A percentile compares a stretch with the other conserved stretches of the same genome.
phyloP scores from a whole-genome alignment of 2,329 filamentous ascomycete genomes.

The Aspergillus ochraceoroseus region DNA sequence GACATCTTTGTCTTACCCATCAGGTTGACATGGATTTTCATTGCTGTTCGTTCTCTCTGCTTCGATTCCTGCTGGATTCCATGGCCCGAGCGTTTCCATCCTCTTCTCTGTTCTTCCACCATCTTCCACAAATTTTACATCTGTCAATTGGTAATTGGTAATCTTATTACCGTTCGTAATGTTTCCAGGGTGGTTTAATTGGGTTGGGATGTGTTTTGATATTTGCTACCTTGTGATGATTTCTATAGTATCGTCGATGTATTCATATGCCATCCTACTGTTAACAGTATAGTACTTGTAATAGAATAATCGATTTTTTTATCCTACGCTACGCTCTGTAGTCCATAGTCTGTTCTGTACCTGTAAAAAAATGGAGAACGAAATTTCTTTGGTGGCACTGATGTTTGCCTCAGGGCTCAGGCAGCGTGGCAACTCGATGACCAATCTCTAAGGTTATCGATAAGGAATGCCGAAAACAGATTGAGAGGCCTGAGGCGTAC shows the following conservation, averaged over 20 bases:
- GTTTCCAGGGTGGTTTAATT: too few relatives aligned
- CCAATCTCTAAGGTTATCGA: conserved; percentile 13
- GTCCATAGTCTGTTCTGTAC: too few relatives aligned
- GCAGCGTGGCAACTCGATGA: conserved; percentile 3
- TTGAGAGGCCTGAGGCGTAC: too few relatives aligned
- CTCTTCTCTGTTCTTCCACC: conserved; percentile 32
- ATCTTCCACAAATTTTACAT: conserved; percentile 27
- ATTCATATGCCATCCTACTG: too few relatives aligned
- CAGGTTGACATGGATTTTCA: conserved; percentile 9
- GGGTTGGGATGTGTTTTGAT: too few relatives aligned
- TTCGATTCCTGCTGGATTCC: conserved; percentile 18
- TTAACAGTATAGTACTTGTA: too few relatives aligned
- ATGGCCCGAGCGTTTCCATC: conserved; percentile 30
- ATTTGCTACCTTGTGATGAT: too few relatives aligned
- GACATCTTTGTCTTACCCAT: conserved; percentile 7
- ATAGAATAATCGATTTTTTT: too few relatives aligned
- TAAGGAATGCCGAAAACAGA: conserved; percentile 1
- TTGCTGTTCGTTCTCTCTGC: conserved; percentile 18
- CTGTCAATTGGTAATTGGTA: conserved; percentile 19
- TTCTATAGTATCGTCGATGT: too few relatives aligned
- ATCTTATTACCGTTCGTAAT: too few relatives aligned
- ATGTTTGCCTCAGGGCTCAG: conserved; percentile 3
- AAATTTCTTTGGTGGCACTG: not conserved
- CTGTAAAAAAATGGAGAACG: conserved; percentile 1
- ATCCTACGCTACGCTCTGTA: too few relatives aligned